A percentile compares a stretch with the other conserved stretches of the same genome.
phyloP scores from a whole-genome alignment of 225 moss, liverwort and hornwort species.

The Sphagnum tenellum region DNA sequence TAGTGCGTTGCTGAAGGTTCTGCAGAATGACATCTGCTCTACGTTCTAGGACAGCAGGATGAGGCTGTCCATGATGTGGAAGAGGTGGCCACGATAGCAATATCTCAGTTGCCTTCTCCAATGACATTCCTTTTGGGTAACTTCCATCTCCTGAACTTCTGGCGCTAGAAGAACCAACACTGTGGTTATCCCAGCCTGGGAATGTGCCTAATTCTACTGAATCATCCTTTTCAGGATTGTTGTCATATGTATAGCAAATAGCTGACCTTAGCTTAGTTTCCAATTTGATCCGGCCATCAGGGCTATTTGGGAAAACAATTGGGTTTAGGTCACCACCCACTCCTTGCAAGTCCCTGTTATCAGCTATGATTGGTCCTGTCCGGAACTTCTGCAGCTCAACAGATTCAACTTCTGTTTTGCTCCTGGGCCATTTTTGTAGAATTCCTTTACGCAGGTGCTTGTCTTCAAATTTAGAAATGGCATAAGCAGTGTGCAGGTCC shows the following conservation, averaged over 20 bases:
- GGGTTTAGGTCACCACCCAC: too few relatives aligned
- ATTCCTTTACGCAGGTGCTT: neutral
- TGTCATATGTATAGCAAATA: too few relatives aligned
- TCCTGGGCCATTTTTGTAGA: conserved; percentile 4
- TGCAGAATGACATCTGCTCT: conserved; percentile 22
- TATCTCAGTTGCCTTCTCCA: conserved; percentile 22
- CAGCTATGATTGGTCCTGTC: too few relatives aligned
- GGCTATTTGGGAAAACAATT: too few relatives aligned
- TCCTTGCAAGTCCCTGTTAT: too few relatives aligned
- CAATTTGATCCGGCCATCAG: too few relatives aligned
- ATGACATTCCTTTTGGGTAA: conserved; percentile 11
- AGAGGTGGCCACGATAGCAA: conserved; percentile 37
- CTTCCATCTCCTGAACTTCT: neutral
- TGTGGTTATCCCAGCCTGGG: neutral
- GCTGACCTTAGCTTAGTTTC: too few relatives aligned
- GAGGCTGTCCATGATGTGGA: conserved; percentile 19
- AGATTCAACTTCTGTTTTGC: too few relatives aligned
- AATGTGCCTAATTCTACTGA: too few relatives aligned
- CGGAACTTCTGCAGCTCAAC: too few relatives aligned
- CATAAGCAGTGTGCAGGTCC: conserved; percentile 51
- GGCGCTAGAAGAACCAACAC: neutral
- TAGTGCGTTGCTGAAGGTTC: conserved; percentile 23
- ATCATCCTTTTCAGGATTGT: too few relatives aligned
- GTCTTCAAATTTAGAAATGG: conserved; percentile 22
- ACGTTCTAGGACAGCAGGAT: conserved; percentile 28